Evolutionary conservation across 1,284 basidiomycete genomes (phyloP).

Genomic region (Tilletia caries): DNA sequence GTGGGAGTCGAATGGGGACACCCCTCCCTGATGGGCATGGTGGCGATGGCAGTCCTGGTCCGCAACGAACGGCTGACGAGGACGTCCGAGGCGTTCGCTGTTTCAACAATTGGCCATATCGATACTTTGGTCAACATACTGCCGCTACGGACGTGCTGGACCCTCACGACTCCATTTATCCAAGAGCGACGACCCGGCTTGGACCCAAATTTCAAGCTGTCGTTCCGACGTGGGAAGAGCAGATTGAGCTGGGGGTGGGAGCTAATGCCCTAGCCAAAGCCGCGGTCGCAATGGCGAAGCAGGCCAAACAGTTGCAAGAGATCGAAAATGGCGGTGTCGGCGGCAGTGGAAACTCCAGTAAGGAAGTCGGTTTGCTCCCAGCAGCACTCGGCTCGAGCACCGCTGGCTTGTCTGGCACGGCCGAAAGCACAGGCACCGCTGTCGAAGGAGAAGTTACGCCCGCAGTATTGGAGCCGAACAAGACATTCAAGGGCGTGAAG

Average conservation of each 20-base stretch:
- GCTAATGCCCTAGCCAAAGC: constrained; percentile 22
- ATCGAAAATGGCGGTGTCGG: too few relatives aligned
- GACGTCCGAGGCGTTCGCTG: constrained; percentile 61
- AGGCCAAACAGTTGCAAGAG: constrained; percentile 21
- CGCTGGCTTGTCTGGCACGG: not conserved
- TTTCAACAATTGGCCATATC: constrained; percentile 90
- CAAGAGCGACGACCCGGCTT: constrained; percentile 78
- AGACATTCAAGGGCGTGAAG: constrained; percentile 3
- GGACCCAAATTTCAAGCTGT: constrained; percentile 80
- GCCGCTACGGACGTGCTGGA: constrained; percentile 66
- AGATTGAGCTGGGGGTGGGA: constrained; percentile 31
- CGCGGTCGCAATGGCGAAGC: constrained; percentile 3
- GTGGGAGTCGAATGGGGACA: not conserved
- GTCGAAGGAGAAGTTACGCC: not conserved
- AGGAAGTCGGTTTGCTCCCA: constrained; percentile 10
- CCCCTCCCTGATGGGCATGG: not conserved
- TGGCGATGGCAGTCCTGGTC: constrained; percentile 26
- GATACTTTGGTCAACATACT: constrained; percentile 91
- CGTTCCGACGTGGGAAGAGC: constrained; percentile 45
- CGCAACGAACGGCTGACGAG: constrained; percentile 30
- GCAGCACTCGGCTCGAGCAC: constrained; percentile 6
- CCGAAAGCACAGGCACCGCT: not conserved
- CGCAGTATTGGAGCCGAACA: not conserved
- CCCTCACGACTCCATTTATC: constrained; percentile 90
- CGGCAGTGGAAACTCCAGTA: constrained; percentile 11